These are phyloP conservation scores for Trichosanthes truncata DNA, from an alignment of 306 rosid genomes.

Conservation along the genomic window DNA sequence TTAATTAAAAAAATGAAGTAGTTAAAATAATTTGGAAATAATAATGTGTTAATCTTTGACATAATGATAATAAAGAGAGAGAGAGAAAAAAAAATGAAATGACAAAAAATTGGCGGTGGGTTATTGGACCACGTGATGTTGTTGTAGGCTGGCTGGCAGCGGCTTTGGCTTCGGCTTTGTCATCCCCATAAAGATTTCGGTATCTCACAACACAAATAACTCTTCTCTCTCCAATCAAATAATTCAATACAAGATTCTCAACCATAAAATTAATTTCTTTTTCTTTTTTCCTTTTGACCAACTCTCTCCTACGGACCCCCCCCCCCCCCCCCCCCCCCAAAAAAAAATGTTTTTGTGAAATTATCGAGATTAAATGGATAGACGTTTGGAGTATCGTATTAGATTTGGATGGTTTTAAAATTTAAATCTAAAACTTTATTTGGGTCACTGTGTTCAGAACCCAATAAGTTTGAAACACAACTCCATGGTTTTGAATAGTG, in stretches of 20 bases:
- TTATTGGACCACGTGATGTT: not conserved
- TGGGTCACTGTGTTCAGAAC: too few species aligned
- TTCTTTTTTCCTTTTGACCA: too few species aligned
- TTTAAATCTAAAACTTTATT: too few species aligned
- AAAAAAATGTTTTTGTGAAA: too few species aligned
- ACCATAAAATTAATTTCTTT: not conserved
- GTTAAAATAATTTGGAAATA: not conserved
- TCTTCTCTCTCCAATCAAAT: conserved; percentile 2
- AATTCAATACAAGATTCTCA: not conserved
- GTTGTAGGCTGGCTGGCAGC: not conserved
- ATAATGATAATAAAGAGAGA: not conserved
- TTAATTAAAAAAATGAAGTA: not conserved
- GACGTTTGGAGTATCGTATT: too few species aligned
- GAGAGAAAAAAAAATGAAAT: not conserved
- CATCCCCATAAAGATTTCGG: conserved; percentile 6
- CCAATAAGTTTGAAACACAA: too few species aligned
- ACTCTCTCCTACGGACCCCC: too few species aligned
- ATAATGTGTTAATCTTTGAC: not conserved
- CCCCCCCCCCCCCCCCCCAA: too few species aligned
- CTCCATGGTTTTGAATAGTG: too few species aligned
- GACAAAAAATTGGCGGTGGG: not conserved
- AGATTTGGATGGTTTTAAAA: too few species aligned
- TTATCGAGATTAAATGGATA: too few species aligned
- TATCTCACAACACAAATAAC: not conserved
- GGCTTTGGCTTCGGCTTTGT: not conserved